Conservation (phyloP, 139 green algal genomes). For the Coccomyxa sp. region DNA sequence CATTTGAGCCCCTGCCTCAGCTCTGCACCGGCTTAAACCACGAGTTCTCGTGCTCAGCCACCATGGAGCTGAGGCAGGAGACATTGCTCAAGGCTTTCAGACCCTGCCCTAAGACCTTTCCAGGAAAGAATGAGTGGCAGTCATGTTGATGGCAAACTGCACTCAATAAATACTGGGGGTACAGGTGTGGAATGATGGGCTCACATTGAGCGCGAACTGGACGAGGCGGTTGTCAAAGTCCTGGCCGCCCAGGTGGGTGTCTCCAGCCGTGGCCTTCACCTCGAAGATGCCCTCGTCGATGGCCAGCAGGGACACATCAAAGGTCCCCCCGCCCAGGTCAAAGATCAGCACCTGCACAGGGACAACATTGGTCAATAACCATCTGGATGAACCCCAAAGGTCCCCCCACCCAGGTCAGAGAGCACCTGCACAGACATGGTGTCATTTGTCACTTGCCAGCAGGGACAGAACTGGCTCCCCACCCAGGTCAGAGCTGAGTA, state of each 20-base stretch:
- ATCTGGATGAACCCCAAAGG: slow-evolving; percentile 92
- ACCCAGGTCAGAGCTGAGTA: too few species aligned
- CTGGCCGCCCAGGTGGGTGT: slow-evolving; percentile 87
- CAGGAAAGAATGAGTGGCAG: not conserved
- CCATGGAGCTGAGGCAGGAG: too few species aligned
- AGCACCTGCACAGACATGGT: too few species aligned
- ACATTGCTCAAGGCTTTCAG: too few species aligned
- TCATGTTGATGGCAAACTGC: not conserved
- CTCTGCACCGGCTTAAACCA: too few species aligned
- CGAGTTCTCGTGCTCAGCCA: too few species aligned
- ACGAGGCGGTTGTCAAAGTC: slow-evolving; percentile 86
- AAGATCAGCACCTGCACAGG: slow-evolving; percentile 86
- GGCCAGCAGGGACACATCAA: slow-evolving; percentile 83
- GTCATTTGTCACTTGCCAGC: too few species aligned
- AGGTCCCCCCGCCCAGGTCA: slow-evolving; percentile 82
- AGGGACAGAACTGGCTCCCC: too few species aligned
- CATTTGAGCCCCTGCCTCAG: too few species aligned
- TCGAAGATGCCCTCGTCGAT: slow-evolving; percentile 91
- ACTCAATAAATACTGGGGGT: not conserved
- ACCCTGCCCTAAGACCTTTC: not conserved
- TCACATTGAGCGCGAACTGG: slow-evolving; percentile 65
- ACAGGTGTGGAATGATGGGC: slow-evolving; percentile 4
- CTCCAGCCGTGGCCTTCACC: slow-evolving; percentile 82
- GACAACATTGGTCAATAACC: too few species aligned
- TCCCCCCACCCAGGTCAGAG: slow-evolving; percentile 81